Conservation (phyloP, 352 stramenopile genomes). For the Blastocystis sp. region DNA sequence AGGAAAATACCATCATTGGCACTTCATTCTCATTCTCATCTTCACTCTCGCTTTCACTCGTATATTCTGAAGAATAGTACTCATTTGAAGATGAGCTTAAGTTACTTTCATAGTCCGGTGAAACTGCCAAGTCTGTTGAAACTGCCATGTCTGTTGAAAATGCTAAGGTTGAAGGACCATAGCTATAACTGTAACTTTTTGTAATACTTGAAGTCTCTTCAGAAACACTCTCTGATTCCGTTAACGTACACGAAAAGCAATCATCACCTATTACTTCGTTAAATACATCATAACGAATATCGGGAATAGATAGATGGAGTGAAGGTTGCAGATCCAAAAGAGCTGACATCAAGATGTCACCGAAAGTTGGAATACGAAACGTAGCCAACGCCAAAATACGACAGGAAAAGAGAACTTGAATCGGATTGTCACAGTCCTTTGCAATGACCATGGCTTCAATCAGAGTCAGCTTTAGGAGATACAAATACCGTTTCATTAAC, state of each 20-base stretch:
- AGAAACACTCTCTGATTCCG: background rate
- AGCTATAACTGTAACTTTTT: background rate
- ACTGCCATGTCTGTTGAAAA: no score
- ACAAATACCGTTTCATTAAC: conserved; percentile 36
- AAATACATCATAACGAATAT: conserved; percentile 42
- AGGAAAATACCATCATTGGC: background rate
- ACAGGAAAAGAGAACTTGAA: conserved; percentile 17
- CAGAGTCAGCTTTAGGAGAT: conserved; percentile 42
- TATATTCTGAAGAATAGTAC: no score
- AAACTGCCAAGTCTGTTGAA: no score
- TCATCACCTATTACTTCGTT: background rate
- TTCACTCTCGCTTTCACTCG: no score
- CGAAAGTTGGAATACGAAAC: conserved; percentile 11
- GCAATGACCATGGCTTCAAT: conserved; percentile 31
- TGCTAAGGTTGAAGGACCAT: background rate
- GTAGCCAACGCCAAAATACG: background rate
- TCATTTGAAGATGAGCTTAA: no score
- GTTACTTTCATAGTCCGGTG: no score
- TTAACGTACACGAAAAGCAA: background rate
- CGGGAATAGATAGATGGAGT: background rate
- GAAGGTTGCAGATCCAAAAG: conserved; percentile 16
- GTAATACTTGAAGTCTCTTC: background rate
- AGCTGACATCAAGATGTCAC: background rate
- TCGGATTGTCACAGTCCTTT: background rate
- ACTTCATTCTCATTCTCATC: no score